Conservation (phyloP, 768 basidiomycete genomes). For the Erythrobasidium yunnanense region DNA sequence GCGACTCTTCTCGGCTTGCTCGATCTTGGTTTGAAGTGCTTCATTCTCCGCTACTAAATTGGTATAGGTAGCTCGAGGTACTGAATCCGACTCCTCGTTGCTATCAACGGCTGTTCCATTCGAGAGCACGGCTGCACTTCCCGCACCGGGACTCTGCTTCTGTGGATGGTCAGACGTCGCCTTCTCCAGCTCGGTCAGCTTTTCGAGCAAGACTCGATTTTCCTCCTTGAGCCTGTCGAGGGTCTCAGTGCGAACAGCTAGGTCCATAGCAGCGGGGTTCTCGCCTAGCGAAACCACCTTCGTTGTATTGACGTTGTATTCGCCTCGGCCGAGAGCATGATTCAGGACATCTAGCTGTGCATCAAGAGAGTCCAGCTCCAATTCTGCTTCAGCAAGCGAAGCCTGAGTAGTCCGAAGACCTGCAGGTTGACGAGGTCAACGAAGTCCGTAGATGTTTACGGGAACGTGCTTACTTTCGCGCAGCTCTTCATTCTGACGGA, state of each 20-base stretch:
- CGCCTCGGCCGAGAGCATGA: slow-evolving; percentile 34
- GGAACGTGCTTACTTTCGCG: slow-evolving; percentile 9
- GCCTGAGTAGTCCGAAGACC: slow-evolving; percentile 9
- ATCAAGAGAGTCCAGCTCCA: slow-evolving; percentile 30
- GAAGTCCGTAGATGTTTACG: neutral
- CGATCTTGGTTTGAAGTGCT: slow-evolving; percentile 57
- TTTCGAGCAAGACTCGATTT: slow-evolving; percentile 66
- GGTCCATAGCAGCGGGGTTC: slow-evolving; percentile 76
- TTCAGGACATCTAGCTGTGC: slow-evolving; percentile 33
- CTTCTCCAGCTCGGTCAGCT: slow-evolving; percentile 44
- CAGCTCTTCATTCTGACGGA: slow-evolving; percentile 14
- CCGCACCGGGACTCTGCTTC: neutral
- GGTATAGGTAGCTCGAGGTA: slow-evolving; percentile 9
- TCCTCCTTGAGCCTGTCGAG: slow-evolving; percentile 68
- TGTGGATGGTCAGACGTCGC: slow-evolving; percentile 29
- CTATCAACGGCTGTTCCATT: slow-evolving; percentile 5
- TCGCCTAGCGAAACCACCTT: slow-evolving; percentile 42
- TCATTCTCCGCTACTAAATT: slow-evolving; percentile 71
- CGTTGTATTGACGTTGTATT: slow-evolving; percentile 34
- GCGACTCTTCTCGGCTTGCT: slow-evolving; percentile 69
- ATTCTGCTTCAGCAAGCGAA: slow-evolving; percentile 3
- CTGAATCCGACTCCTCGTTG: slow-evolving; percentile 6
- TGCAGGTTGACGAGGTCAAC: neutral
- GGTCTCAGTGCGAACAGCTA: slow-evolving; percentile 59
- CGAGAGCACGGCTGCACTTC: neutral